Evolutionary conservation across 2,329 filamentous ascomycete genomes (phyloP).

Genomic region (Trichoderma sp.): DNA sequence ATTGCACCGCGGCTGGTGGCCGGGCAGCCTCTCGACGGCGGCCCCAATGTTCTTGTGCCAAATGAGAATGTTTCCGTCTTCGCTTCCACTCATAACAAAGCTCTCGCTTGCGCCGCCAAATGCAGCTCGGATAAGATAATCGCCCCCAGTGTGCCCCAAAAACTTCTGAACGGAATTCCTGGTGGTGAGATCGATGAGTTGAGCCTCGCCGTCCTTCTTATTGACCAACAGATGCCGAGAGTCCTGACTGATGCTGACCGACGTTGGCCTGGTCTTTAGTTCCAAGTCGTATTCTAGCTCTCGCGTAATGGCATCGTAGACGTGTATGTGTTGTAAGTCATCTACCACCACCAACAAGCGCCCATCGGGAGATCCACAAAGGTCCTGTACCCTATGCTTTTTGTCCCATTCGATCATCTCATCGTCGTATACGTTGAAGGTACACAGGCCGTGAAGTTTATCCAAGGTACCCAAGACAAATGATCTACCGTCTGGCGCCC

Average conservation of each 20-base stretch:
- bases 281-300: constrained; percentile 75
- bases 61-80: constrained; percentile 76
- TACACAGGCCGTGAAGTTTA: constrained; percentile 63
- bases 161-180: constrained; percentile 73
- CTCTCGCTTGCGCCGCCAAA: constrained; percentile 92
- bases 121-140: constrained; percentile 76
- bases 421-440: constrained; percentile 68
- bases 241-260: constrained; percentile 78
- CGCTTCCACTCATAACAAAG: constrained; percentile 88
- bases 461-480: constrained; percentile 82
- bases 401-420: constrained; percentile 66
- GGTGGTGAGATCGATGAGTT: constrained; percentile 75
- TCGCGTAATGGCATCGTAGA: constrained; percentile 78
- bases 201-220: constrained; percentile 73
- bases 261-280: constrained; percentile 67
- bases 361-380: constrained; percentile 81
- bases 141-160: constrained; percentile 71
- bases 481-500: constrained; percentile 74
- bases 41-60: constrained; percentile 86
- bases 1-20: constrained; percentile 78
- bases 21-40: constrained; percentile 73
- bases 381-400: constrained; percentile 76
- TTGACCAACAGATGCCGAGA: constrained; percentile 82
- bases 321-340: constrained; percentile 67
- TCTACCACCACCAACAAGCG: constrained; percentile 78